These are phyloP conservation scores for Heliamphora exappendiculata DNA, from an alignment of 148 eudicot species.

Conservation along the genomic window DNA sequence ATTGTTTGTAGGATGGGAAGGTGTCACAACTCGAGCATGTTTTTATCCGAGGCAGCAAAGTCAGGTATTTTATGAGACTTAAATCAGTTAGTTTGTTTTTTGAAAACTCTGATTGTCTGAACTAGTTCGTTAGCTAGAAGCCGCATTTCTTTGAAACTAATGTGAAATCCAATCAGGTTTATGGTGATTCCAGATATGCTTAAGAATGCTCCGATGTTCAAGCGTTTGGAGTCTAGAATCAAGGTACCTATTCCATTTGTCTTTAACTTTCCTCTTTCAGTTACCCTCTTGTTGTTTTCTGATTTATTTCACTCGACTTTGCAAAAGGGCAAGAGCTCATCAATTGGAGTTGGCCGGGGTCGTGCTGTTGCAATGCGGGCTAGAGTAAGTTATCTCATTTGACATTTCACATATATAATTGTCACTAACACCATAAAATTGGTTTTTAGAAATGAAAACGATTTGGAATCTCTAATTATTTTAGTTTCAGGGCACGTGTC, in stretches of 20 bases:
- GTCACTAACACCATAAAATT: neutral
- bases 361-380: constrained; percentile 52
- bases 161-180: constrained; percentile 44
- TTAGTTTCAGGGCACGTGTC: neutral
- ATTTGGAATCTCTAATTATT: neutral
- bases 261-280: neutral
- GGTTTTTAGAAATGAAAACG: neutral
- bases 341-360: constrained; percentile 66
- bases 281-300: neutral
- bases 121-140: neutral
- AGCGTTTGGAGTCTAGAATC: constrained; percentile 87
- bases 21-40: constrained; percentile 96
- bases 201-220: constrained; percentile 99
- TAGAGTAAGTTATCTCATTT: constrained; percentile 42
- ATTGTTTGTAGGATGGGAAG: constrained; percentile 65
- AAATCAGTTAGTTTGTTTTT: neutral
- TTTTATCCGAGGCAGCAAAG: constrained; percentile 94
- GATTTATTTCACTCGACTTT: constrained; percentile 10
- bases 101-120: neutral
- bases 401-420: neutral
- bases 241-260: constrained; percentile 42
- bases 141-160: neutral
- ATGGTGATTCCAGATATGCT: constrained; percentile 99
- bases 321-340: constrained; percentile 83
- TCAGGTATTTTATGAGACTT: constrained; percentile 39